phyloP scores from a whole-genome alignment of 2,329 filamentous ascomycete species.

The Blumeriella jaapii region DNA sequence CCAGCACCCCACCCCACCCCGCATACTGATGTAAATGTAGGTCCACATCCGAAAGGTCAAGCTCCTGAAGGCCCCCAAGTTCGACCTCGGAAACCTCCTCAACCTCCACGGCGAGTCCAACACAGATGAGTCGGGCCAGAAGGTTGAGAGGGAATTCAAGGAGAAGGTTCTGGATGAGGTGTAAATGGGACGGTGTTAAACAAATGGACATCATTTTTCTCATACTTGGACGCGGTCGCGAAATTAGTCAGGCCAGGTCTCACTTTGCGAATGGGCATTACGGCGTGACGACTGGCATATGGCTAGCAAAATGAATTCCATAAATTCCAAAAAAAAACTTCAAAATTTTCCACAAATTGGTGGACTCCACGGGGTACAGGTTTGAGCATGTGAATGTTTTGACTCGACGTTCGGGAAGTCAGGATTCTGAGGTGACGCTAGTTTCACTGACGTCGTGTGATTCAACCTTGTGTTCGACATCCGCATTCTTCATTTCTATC shows the following conservation, averaged over 20 bases:
- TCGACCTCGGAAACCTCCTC: constrained; percentile 93
- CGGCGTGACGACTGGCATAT: constrained; percentile 27
- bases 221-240: constrained; percentile 24
- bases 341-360: constrained; percentile 13
- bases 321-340: constrained; percentile 24
- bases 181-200: constrained; percentile 50
- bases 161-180: constrained; percentile 90
- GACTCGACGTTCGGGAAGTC: not conserved
- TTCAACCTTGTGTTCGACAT: too few species aligned
- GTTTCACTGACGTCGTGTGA: constrained; percentile 14
- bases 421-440: constrained; percentile 8
- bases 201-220: too few species aligned
- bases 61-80: constrained; percentile 97
- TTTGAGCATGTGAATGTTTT: constrained; percentile 4
- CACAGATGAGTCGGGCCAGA: constrained; percentile 93
- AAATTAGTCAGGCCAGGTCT: constrained; percentile 21
- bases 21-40: constrained; percentile 34
- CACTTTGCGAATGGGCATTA: constrained; percentile 24
- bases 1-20: not conserved
- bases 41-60: constrained; percentile 99
- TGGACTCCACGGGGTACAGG: constrained; percentile 3
- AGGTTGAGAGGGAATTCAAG: constrained; percentile 99
- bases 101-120: constrained; percentile 95
- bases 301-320: constrained; percentile 26
- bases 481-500: constrained; percentile 1